These are phyloP conservation scores for Suillus ampliporus DNA, from an alignment of 768 basidiomycete genomes.

Conservation along the genomic window DNA sequence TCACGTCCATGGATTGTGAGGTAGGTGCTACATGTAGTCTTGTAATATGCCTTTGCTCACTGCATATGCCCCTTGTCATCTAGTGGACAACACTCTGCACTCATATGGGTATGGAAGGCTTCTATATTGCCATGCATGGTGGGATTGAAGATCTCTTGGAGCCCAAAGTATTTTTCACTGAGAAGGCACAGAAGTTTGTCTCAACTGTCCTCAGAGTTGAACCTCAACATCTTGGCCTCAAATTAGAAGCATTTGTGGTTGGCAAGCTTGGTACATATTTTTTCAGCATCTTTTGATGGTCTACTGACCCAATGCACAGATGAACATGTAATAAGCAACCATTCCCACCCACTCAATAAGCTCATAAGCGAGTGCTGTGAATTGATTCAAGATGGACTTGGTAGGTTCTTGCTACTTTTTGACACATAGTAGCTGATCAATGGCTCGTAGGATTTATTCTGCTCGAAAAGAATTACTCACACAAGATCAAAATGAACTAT, in stretches of 20 bases:
- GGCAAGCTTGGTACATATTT: slow-evolving; percentile 8
- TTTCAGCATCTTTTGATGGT: not conserved
- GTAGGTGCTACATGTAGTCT: slow-evolving; percentile 2
- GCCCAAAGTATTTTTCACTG: slow-evolving; percentile 11
- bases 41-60: no score
- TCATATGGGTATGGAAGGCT: slow-evolving; percentile 9
- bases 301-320: not conserved
- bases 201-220: slow-evolving; percentile 5
- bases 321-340: not conserved
- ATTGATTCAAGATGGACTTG: slow-evolving; percentile 12
- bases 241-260: slow-evolving; percentile 7
- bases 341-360: slow-evolving; percentile 3
- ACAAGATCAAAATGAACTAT: slow-evolving; percentile 4
- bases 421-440: not conserved
- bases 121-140: slow-evolving; percentile 8
- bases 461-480: not conserved
- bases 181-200: slow-evolving; percentile 11
- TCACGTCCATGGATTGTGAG: slow-evolving; percentile 9
- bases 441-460: slow-evolving; percentile 3
- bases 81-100: slow-evolving; percentile 12
- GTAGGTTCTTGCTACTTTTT: not conserved
- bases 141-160: slow-evolving; percentile 5
- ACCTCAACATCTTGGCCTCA: not conserved
- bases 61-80: no score
- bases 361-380: slow-evolving; percentile 9